Evolutionary conservation across 2,329 filamentous ascomycete species (phyloP), one percentile per base, ranked within the genome.

Genomic region (Alternaria sp.): DNA sequence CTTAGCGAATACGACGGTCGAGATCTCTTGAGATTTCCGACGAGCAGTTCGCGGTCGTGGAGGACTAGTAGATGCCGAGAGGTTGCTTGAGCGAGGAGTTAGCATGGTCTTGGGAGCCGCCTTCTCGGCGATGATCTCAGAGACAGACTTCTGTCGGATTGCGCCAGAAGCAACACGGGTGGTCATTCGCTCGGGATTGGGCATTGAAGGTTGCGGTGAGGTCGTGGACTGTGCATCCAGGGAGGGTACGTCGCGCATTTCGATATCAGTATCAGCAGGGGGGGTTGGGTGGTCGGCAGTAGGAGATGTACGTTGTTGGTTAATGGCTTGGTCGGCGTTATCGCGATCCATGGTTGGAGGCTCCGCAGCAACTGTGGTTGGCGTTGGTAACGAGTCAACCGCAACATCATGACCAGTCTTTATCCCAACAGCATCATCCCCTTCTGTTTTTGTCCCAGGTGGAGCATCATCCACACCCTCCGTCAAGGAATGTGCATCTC

Each of bases 1-100:
- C 71, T 92, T 93, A 3, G 91, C 90, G 74, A 96, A 95, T 0
- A 94, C 85, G 4, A 95, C 92, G 0, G 88, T 92, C 1, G 90
- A 92, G 14, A 90, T 83, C 68, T 90, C 90, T 64, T 88, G 90
- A 7, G 63, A 64, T 53, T 88, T 90, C 9, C 62, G 62, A 40
- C 69, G 68, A 10, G 62, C 62, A 20, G 66, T 58, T 48, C 55
- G 73, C 30, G 68, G 68, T 58, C 68, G 70, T 25, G 62, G 63
- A 40, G 72, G 73, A 48, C 71, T 76, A 9, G 52, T 66, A 7
- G 72, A 69, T 16, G 66, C 55, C 22, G 74, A 73, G 28, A 72
- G 38, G 53, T 72, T 71, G 64, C 71, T 71, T 49, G 74, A 74
- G 36, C 65, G 72, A 18, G 76, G 74, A 6, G 75, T 78, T 18